Evolutionary conservation across 2,329 filamentous ascomycete genomes (phyloP).

Genomic region (Trichocomaceae sp.): DNA sequence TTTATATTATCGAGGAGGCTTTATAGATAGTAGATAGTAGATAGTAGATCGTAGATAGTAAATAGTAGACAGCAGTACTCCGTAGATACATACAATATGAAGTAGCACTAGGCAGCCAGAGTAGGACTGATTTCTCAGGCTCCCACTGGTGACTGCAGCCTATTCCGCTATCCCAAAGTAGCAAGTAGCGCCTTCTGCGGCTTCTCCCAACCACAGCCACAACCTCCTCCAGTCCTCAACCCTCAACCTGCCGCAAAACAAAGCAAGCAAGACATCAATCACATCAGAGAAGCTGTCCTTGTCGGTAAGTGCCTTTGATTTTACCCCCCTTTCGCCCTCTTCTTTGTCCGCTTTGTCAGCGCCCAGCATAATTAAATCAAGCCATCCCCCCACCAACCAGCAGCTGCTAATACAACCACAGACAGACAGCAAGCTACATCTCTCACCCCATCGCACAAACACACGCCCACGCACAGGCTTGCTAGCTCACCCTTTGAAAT

Average conservation of each 20-base stretch:
- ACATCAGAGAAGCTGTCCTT: background rate
- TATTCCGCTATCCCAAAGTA: background rate
- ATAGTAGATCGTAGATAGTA: too few relatives aligned
- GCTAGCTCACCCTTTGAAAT: background rate
- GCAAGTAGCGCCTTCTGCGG: background rate
- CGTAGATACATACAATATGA: too few relatives aligned
- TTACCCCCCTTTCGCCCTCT: too few relatives aligned
- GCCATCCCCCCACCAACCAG: background rate
- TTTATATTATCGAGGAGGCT: too few relatives aligned
- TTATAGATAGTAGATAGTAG: too few relatives aligned
- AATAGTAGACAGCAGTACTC: background rate
- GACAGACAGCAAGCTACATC: background rate
- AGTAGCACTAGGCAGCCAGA: too few relatives aligned
- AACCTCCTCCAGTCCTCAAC: background rate
- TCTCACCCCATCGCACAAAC: background rate
- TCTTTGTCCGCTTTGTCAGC: background rate
- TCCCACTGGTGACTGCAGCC: background rate
- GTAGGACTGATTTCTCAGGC: background rate
- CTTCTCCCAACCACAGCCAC: background rate
- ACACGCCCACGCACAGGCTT: too few relatives aligned
- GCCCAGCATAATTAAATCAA: background rate
- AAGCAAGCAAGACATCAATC: background rate
- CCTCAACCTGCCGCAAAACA: background rate
- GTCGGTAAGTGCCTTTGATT: background rate
- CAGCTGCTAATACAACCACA: background rate